Evolutionary conservation across 2,329 filamentous ascomycete genomes (phyloP).

Genomic region (Massarina eburnea): DNA sequence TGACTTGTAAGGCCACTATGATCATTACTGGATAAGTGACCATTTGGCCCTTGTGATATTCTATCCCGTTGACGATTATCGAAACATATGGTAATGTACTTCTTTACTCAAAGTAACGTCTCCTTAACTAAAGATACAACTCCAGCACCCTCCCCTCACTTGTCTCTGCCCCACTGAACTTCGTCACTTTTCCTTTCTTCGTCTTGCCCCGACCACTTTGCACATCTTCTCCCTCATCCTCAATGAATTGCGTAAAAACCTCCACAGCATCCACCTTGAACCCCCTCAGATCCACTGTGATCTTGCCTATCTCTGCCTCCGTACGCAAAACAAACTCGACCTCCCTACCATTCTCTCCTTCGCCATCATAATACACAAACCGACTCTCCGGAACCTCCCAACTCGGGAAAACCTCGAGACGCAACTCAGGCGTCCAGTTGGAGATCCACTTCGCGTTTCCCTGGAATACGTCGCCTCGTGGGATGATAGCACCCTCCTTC

Average conservation of each 20-base stretch:
- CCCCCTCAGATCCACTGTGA: constrained; percentile 18
- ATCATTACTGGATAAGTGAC: too few species aligned
- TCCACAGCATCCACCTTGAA: constrained; percentile 12
- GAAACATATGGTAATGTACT: too few species aligned
- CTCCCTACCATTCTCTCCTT: constrained; percentile 11
- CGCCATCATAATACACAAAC: constrained; percentile 30
- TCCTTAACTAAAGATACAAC: not conserved
- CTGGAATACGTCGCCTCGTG: constrained; percentile 35
- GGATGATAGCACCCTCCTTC: constrained; percentile 36
- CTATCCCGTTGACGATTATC: too few species aligned
- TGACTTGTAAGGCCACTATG: too few species aligned
- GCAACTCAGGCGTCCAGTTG: constrained; percentile 32
- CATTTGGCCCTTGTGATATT: too few species aligned
- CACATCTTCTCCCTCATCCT: not conserved
- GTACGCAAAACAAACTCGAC: constrained; percentile 14
- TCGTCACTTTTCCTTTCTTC: not conserved
- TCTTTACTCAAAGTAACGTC: not conserved
- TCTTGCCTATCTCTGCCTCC: constrained; percentile 7
- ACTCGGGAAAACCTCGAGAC: constrained; percentile 35
- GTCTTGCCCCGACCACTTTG: not conserved
- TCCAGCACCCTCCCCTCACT: not conserved
- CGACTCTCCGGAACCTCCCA: constrained; percentile 23
- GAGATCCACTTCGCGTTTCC: constrained; percentile 40
- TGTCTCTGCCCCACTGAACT: not conserved
- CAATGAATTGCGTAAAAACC: constrained; percentile 15